Base-by-base conservation (phyloP, 2,329 filamentous ascomycete genomes). In the Tetracladium maxilliforme region DNA sequence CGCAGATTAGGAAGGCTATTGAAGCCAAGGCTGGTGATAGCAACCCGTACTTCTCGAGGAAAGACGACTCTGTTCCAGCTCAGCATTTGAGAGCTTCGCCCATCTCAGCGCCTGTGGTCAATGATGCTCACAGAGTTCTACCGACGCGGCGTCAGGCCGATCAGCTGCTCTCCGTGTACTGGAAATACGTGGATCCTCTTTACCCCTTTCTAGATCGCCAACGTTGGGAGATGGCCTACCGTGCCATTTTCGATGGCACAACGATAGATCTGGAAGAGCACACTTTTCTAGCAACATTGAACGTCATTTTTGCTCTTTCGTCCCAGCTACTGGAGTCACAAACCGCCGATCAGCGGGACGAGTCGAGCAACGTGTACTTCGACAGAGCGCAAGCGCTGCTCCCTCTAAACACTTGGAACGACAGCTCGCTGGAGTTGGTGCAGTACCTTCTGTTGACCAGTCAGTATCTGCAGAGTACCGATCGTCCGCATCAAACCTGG, bases 381-480 rank as follows among this genome's bases (percentile, higher is more conserved):
- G 36, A 41, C 2, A 44, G 56, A 4, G 56, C 58, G 0, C 51
- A 54, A 20, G 48, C 48, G 4, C 32, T 61, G 0, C 38, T 61
- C 1, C 48, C 52, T 2, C 49, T 58, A 21, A 52, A 49, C 10
- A 34, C 52, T 2, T 58, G 55, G 49, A 46, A 58, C 8, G 41
- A 47, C 1, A 52, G 51, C 0, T 61, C 56, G 0, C 34, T 55
- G 1, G 54, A 52, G 21, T 28, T 58, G 2, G 52, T 63, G 2
- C 58, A 63, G 32, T 60, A 52, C 22, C 38, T 62, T 1, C 36
- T 64, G 1, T 39, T 63, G 5, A 56, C 58, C 30, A 54, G 52
- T 8, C 58, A 60, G 22, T 63, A 61, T 29, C 38, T 62, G 1
- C 59, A 62, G 21, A 58, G 58, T 22, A 61, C 58, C 0, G 50